These are phyloP conservation scores for Phytophthora vignae DNA, from an alignment of 352 stramenopile genomes.

Conservation along the genomic window DNA sequence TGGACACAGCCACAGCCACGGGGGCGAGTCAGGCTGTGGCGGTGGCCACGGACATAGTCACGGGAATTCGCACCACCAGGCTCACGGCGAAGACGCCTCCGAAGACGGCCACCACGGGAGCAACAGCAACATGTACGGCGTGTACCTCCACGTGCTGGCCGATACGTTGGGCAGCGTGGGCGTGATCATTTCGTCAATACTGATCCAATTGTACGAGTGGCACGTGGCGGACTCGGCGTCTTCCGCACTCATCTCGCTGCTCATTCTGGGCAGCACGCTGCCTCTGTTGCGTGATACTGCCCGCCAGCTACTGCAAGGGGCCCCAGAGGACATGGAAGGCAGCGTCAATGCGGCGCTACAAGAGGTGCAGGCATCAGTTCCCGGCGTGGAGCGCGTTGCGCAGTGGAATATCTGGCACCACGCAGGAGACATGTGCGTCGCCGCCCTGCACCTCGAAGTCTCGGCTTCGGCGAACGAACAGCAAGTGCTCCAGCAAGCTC, in stretches of 20 bases:
- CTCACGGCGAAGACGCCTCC: conserved; percentile 56
- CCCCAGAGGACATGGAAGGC: conserved; percentile 61
- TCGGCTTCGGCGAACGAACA: conserved; percentile 58
- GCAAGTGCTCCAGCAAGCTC: conserved; percentile 56
- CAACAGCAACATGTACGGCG: conserved; percentile 92
- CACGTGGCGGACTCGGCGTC: conserved; percentile 85
- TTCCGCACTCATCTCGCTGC: conserved; percentile 83
- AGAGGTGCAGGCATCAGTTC: conserved; percentile 54
- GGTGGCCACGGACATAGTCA: conserved; percentile 70
- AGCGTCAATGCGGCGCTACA: conserved; percentile 55
- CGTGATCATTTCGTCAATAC: conserved; percentile 88
- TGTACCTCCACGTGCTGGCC: conserved; percentile 91
- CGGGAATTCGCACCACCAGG: conserved; percentile 57
- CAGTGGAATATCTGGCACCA: conserved; percentile 86
- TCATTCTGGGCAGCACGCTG: conserved; percentile 87
- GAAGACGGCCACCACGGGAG: conserved; percentile 33
- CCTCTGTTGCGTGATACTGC: conserved; percentile 81
- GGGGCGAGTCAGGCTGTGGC: conserved; percentile 36
- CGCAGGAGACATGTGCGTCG: conserved; percentile 65
- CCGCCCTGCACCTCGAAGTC: conserved; percentile 68
- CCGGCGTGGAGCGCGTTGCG: conserved; percentile 53
- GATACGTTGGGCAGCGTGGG: conserved; percentile 91
- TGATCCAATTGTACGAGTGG: conserved; percentile 88
- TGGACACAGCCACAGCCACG: conserved; percentile 71
- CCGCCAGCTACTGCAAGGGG: conserved; percentile 74